Base-by-base conservation (phyloP, 2,329 filamentous ascomycete species). In the Xylaria sp. region DNA sequence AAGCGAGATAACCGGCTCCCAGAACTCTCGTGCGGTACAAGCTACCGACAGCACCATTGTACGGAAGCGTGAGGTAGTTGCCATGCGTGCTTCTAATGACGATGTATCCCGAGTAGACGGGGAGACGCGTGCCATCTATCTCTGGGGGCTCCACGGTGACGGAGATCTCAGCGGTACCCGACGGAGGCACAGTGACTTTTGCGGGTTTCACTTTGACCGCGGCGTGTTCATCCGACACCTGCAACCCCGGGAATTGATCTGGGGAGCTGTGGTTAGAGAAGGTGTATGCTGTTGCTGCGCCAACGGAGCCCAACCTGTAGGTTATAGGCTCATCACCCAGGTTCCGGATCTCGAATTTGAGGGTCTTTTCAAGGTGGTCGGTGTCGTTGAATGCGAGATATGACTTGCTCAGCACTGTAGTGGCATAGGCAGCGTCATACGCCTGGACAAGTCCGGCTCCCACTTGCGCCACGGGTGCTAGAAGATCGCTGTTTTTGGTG, bases 321-420 rank as follows among this genome's bases (percentile, higher is more conserved):
- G 79, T 80, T 54, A 84, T 70, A 0, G 75, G 70, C 23, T 75
- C 73, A 13, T 71, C 71, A 51, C 80, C 81, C 4, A 75, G 75
- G 74, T 88, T 88, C 66, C 72, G 76, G 64, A 88, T 76, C 46
- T 75, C 79, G 68, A 88, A 84, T 63, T 79, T 78, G 49, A 79
- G 73, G 1, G 73, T 74, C 9, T 75, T 70, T 51, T 70, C 69
- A 62, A 85, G 80, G 74, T 87, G 70, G 63, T 83, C 81, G 0
- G 83, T 85, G 69, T 88, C 85, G 68, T 88, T 87, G 73, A 87
- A 86, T 2, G 82, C 79, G 11, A 88, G 72, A 69, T 79, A 82
- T n/a, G 81, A 81, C 8, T 77, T 78, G 65, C 78, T 80, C 18
- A 87, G 73, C 10, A 82, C 67, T 1, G 80, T 79, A 2, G 76